phyloP scores from a whole-genome alignment of 805 yeast genomes.

The Hanseniaspora guilliermondii region DNA sequence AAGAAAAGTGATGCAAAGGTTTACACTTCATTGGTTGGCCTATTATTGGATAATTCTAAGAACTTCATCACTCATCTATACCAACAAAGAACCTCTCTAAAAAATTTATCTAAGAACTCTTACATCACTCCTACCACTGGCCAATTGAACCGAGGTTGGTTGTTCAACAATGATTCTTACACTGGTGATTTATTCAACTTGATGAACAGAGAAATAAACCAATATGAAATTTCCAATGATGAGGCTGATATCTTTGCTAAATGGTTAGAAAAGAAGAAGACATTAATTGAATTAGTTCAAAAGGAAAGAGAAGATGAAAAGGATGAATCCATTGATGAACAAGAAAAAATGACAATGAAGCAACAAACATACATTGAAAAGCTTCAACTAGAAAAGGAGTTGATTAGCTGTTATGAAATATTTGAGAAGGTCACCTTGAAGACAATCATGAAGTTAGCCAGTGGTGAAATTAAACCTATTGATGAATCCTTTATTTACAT shows the following conservation, averaged over 20 bases:
- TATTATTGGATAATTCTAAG: constrained; percentile 57
- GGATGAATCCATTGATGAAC: constrained; percentile 20
- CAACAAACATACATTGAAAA: constrained; percentile 22
- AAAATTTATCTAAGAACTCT: constrained; percentile 38
- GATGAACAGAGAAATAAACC: constrained; percentile 31
- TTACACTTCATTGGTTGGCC: constrained; percentile 37
- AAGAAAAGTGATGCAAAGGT: constrained; percentile 24
- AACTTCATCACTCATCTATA: constrained; percentile 42
- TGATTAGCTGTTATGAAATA: constrained; percentile 59
- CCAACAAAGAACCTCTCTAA: constrained; percentile 37
- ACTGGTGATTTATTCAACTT: constrained; percentile 48
- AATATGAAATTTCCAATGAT: neutral
- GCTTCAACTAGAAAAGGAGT: constrained; percentile 59
- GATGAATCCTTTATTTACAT: constrained; percentile 4
- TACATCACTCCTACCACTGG: constrained; percentile 50
- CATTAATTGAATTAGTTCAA: constrained; percentile 18
- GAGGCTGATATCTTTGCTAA: constrained; percentile 8
- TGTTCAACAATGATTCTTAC: constrained; percentile 27
- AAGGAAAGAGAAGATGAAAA: neutral
- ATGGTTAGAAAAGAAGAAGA: constrained; percentile 4
- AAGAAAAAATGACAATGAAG: constrained; percentile 16
- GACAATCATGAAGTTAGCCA: constrained; percentile 66
- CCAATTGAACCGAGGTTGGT: constrained; percentile 66
- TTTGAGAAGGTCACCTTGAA: constrained; percentile 64
- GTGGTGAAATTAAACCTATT: constrained; percentile 44